Evolutionary conservation across 305 asterid species (phyloP), one percentile per base, ranked within the genome.

Genomic region (Solanum chacoense): DNA sequence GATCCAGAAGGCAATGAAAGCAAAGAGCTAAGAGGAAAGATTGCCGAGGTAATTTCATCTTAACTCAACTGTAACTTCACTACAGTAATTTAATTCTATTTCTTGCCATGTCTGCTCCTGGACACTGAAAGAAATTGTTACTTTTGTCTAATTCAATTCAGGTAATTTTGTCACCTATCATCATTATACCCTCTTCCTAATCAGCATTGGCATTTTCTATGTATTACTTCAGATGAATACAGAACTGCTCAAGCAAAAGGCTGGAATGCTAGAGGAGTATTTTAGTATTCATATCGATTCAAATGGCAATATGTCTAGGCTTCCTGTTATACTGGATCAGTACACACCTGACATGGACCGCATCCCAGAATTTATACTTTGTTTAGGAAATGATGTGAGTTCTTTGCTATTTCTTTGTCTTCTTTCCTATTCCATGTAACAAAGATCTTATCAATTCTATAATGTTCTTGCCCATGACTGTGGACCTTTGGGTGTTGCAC

Each of bases 291-390:
- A 89, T 92, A 90, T 97, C 42, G 98, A 97, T 85, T 76, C 94
- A 85, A 81, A 93, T 91, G 99, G 98, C 87, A 94, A 94, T 90
- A 91, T 97, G 92, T 93, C 94, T 78, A 93, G 99, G 94, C 96
- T 97, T 76, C 99, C 99, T 34, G 93, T 97, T 88, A 94, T 97
- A 91, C 98, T 97, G 87, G 99, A 97, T 92, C 99, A 96, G 90
- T 96, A 97, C 94, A 95, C 98, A 3, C 99, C 99, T 85, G 99
- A 97, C 92, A 95, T 95, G 98, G 99, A 96, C 91, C 98, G 96
- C 88, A 94, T 95, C 81, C 99, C 99, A 40, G 99, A 97, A 88
- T 93, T 97, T 90, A 79, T 95, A 88, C 99, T 97, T 91, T 94
- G 96, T 91, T 91, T 97, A 96, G 99, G 99, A 76, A 97, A 96